A percentile compares a stretch with the other conserved stretches of the same genome.
Evolutionary conservation across 768 basidiomycete species (phyloP).

Genomic region (Mycena olivaceomarginata): DNA sequence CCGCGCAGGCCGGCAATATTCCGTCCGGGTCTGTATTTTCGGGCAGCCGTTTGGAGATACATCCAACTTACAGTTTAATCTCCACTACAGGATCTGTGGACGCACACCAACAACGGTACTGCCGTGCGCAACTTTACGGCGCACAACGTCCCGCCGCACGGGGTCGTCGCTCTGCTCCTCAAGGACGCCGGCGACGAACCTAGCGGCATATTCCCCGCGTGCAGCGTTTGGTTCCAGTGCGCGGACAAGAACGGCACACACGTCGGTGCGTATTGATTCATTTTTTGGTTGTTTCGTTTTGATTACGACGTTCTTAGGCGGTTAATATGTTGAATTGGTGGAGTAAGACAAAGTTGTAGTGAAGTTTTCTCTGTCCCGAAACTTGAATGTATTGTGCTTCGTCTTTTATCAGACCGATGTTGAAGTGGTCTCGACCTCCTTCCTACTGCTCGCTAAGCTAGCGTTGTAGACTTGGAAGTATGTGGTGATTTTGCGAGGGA

Average conservation of each 20-base stretch:
- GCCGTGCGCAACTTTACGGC: slow-evolving; percentile 70
- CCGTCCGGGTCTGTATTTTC: slow-evolving; percentile 68
- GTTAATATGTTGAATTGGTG: background rate
- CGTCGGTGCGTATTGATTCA: slow-evolving; percentile 38
- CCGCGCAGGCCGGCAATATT: slow-evolving; percentile 76
- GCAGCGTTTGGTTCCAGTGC: slow-evolving; percentile 71
- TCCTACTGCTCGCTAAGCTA: too few relatives aligned
- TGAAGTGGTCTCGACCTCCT: too few relatives aligned
- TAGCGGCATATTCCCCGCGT: slow-evolving; percentile 67
- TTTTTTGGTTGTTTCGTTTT: background rate
- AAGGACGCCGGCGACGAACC: slow-evolving; percentile 73
- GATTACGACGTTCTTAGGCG: background rate
- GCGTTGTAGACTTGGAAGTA: too few relatives aligned
- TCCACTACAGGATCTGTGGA: slow-evolving; percentile 69
- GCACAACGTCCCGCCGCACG: slow-evolving; percentile 70
- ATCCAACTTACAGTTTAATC: background rate
- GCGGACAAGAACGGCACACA: slow-evolving; percentile 68
- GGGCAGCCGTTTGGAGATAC: background rate
- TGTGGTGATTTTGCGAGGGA: too few relatives aligned
- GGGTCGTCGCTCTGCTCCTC: slow-evolving; percentile 71
- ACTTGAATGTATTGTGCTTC: too few relatives aligned
- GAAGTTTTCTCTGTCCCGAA: too few relatives aligned
- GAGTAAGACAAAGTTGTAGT: background rate
- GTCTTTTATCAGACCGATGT: too few relatives aligned
- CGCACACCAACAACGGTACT: slow-evolving; percentile 74